Percentiles rank a stretch among this genome's conserved stretches.
These are phyloP conservation scores for Chaetomium globosum DNA, from an alignment of 2,329 filamentous ascomycete genomes.

Conservation along the genomic window DNA sequence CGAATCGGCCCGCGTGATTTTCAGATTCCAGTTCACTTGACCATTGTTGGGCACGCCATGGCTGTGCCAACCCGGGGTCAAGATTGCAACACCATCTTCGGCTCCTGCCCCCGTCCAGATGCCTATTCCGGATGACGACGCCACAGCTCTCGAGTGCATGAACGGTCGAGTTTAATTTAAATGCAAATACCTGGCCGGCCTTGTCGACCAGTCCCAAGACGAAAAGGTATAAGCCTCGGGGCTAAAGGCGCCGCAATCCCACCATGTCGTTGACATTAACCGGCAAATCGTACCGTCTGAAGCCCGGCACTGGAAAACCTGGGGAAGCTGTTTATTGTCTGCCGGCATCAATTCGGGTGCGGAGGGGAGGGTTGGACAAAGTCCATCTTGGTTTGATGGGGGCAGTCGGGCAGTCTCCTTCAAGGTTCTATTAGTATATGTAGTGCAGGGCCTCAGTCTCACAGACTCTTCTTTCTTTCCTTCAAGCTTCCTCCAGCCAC, in stretches of 20 bases:
- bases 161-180: neutral
- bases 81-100: slow-evolving; percentile 1
- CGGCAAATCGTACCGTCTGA: slow-evolving; percentile 6
- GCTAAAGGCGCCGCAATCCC: neutral
- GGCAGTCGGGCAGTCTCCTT: neutral
- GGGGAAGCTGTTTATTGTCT: neutral
- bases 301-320: slow-evolving; percentile 5
- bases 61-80: neutral
- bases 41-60: neutral
- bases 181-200: neutral
- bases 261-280: slow-evolving; percentile 6
- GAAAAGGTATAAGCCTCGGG: neutral
- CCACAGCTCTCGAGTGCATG: neutral
- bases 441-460: neutral
- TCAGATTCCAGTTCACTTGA: neutral
- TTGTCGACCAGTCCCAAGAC: neutral
- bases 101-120: neutral
- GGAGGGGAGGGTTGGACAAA: neutral
- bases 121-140: neutral
- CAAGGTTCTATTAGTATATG: neutral
- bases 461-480: neutral
- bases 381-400: neutral
- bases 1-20: neutral
- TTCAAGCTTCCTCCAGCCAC: neutral
- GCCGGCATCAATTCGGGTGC: neutral